Evolutionary conservation across 805 yeast species (phyloP).

Genomic region (Scheffersomyces stipitis): DNA sequence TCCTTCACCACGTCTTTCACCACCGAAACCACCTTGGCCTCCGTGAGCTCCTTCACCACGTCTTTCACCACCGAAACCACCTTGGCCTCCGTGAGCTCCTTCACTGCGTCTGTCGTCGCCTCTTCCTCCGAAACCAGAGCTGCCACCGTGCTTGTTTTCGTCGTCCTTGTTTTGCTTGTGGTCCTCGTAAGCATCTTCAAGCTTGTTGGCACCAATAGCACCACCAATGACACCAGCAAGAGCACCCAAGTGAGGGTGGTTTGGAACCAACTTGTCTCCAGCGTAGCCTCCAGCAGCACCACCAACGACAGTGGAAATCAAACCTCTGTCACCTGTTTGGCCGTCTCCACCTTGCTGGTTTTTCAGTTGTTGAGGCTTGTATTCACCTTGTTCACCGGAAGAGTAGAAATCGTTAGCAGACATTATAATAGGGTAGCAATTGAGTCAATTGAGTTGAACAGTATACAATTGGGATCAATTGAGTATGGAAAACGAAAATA

Average conservation of each 20-base stretch:
- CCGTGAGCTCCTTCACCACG: constrained; percentile 2
- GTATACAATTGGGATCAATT: too few species aligned
- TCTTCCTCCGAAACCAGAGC: constrained; percentile 1
- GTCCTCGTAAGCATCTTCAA: constrained; percentile 21
- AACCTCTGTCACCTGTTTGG: constrained; percentile 27
- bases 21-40: constrained; percentile 10
- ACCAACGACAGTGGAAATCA: constrained; percentile 25
- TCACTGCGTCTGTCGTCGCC: constrained; percentile 2
- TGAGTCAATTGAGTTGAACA: too few species aligned
- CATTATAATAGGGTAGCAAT: constrained; percentile 10
- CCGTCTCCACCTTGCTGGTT: constrained; percentile 13
- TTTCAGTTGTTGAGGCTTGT: constrained; percentile 8
- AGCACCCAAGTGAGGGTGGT: constrained; percentile 27
- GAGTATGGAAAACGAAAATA: too few species aligned
- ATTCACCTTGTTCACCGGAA: constrained; percentile 22
- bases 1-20: constrained; percentile 10
- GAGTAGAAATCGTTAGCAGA: constrained; percentile 29
- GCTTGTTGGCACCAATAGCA: constrained; percentile 28
- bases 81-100: constrained; percentile 1
- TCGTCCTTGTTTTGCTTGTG: constrained; percentile 8
- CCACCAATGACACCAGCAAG: constrained; percentile 30
- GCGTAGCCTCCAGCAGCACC: constrained; percentile 32
- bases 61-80: constrained; percentile 1
- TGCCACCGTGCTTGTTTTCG: constrained; percentile 6
- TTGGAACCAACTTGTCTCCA: constrained; percentile 23